Evolutionary conservation across 78 protist genomes (phyloP), one percentile per base, ranked within the genome.

Genomic region (Goniomonas avonlea): DNA sequence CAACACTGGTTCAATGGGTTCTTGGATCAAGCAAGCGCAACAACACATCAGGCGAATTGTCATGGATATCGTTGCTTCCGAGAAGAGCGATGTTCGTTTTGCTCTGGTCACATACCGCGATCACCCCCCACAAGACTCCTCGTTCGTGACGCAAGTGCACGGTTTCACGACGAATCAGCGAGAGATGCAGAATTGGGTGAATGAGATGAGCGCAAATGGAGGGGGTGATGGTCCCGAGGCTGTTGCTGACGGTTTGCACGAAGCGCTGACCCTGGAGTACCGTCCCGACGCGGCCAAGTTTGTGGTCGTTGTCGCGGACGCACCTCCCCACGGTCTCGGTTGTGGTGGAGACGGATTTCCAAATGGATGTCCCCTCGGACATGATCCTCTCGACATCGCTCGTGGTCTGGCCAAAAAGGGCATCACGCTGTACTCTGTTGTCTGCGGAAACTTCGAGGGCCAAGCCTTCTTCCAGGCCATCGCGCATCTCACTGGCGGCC

Each of bases 221-320:
- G 80, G 80, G 37, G 80, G 80, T 5, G 80, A 75, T 13, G 80
- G 80, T 38, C 80, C 80, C 11, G 80, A 75, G 53, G 80, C 80
- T 7, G 71, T 75, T 20, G 41, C n/a, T 3, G 66, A 66, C 18
- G 80, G 31, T 21, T 20, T 75, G 18, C 5, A 13, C 17, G 63
- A 20, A 5, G 32, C 66, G 35, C 63, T 1, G 55, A 21, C 7
- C 32, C 11, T 18, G 61, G 47, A 9, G 1, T 75, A 34, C 47
- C 37, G 80, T 13, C 23, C 63, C 35, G 3, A 50, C 40, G 61
- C 80, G 32, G 18, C 65, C 32, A 75, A 56, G 43, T 38, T 75
- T 8, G 5, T 3, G 38, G 66, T 75, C 11, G 32, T 75, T 15
- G 58, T 75, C 45, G 55, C 76, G 0, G 76, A 69, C 38, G 76